A percentile compares a stretch with the other conserved stretches of the same genome.
phyloP scores from a whole-genome alignment of 306 rosid genomes.

The Rosa rugosa region DNA sequence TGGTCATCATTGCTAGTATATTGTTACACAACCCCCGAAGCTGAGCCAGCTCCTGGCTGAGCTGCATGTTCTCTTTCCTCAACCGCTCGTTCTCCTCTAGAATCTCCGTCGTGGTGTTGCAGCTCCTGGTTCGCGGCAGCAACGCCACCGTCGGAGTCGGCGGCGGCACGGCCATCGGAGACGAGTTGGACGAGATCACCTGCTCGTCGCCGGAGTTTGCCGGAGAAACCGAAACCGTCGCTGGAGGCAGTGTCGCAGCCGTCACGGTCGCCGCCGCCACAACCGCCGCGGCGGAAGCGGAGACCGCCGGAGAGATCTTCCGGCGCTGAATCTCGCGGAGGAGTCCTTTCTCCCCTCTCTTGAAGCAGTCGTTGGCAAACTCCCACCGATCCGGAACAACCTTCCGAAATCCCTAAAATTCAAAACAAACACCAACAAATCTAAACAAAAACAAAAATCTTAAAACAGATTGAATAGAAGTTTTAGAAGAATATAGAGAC shows the following conservation, averaged over 20 bases:
- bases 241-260: neutral
- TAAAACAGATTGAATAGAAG: neutral
- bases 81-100: constrained; percentile 81
- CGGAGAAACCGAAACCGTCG: constrained; percentile 60
- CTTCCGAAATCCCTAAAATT: constrained; percentile 78
- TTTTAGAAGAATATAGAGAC: neutral
- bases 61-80: constrained; percentile 74
- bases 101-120: constrained; percentile 65
- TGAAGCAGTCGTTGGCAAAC: constrained; percentile 78
- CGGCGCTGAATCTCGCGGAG: constrained; percentile 90
- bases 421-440: neutral
- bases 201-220: constrained; percentile 85
- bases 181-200: constrained; percentile 84
- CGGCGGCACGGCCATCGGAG: constrained; percentile 41
- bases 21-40: constrained; percentile 70
- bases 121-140: constrained; percentile 52
- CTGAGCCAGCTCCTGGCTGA: constrained; percentile 76
- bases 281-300: constrained; percentile 1
- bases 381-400: constrained; percentile 99
- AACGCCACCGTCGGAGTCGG: constrained; percentile 21
- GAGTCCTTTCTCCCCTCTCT: constrained; percentile 69
- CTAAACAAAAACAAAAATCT: neutral
- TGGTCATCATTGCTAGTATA: constrained; percentile 68
- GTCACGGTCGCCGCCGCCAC: neutral
- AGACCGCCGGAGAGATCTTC: constrained; percentile 44